phyloP scores from a whole-genome alignment of 768 basidiomycete species.

The Mycena belliarum region DNA sequence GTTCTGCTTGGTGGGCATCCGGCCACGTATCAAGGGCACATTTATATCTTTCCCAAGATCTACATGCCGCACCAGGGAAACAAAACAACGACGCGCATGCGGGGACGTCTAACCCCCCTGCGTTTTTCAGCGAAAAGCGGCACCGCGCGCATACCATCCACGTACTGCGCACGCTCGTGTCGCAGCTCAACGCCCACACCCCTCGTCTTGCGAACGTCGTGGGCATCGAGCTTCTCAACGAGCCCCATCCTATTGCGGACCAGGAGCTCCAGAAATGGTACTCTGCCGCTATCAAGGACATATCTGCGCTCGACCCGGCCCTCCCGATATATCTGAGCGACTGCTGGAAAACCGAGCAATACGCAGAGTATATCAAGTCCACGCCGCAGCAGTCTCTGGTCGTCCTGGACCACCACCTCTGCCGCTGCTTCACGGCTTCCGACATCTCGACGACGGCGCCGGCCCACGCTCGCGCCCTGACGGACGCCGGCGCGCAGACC shows the following conservation, averaged over 20 bases:
- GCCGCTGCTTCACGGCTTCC: constrained; percentile 70
- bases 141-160: constrained; percentile 50
- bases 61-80: constrained; percentile 76
- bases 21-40: not conserved
- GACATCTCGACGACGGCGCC: constrained; percentile 57
- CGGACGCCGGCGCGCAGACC: constrained; percentile 38
- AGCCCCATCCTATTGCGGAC: constrained; percentile 54
- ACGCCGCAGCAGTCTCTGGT: constrained; percentile 36
- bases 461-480: constrained; percentile 53
- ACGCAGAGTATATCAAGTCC: constrained; percentile 53
- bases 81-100: constrained; percentile 71
- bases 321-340: constrained; percentile 77
- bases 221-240: constrained; percentile 64
- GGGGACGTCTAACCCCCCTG: constrained; percentile 55
- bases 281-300: constrained; percentile 47
- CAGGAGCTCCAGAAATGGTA: constrained; percentile 65
- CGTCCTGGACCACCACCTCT: constrained; percentile 81
- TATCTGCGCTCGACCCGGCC: constrained; percentile 51
- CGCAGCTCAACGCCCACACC: constrained; percentile 32
- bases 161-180: constrained; percentile 47
- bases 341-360: constrained; percentile 71
- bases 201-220: constrained; percentile 51
- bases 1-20: constrained; percentile 60
- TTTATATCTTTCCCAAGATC: constrained; percentile 42
- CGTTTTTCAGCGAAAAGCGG: constrained; percentile 47